A percentile compares a stretch with the other conserved stretches of the same genome.
Evolutionary conservation across 495 filamentous ascomycete genomes (phyloP).

Genomic region (Aspergillus haitiensis): DNA sequence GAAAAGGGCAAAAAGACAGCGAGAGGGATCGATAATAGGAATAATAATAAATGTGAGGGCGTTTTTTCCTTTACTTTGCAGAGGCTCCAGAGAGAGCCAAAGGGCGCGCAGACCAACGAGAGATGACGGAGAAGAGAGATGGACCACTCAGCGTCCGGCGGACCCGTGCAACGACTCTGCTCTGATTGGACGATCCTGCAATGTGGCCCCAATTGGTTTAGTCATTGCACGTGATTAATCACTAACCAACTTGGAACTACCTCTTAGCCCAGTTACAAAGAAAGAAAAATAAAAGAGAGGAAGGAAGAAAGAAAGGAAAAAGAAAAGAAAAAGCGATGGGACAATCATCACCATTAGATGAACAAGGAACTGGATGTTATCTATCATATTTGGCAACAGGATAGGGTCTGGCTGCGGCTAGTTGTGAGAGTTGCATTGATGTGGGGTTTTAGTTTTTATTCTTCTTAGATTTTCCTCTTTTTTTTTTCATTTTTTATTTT

Average conservation of each 20-base stretch:
- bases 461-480: neutral
- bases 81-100: slow-evolving; percentile 8
- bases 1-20: slow-evolving; percentile 11
- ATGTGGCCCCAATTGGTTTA: slow-evolving; percentile 6
- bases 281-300: neutral
- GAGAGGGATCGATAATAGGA: slow-evolving; percentile 15
- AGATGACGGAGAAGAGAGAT: slow-evolving; percentile 2
- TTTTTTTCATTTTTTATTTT: too few species aligned
- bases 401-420: neutral
- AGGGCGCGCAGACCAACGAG: neutral
- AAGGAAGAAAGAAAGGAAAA: slow-evolving; percentile 1
- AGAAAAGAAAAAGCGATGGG: slow-evolving; percentile 1
- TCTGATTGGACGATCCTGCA: slow-evolving; percentile 11
- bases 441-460: neutral
- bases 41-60: neutral
- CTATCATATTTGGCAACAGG: neutral
- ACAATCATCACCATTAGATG: neutral
- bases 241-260: neutral
- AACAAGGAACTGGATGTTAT: neutral
- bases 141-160: slow-evolving; percentile 16
- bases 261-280: neutral
- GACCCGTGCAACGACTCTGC: slow-evolving; percentile 5
- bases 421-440: neutral
- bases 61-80: neutral
- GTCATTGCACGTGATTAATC: slow-evolving; percentile 19